These are phyloP conservation scores for Erodium trifolium DNA, from an alignment of 441 rosid species.

Conservation along the genomic window DNA sequence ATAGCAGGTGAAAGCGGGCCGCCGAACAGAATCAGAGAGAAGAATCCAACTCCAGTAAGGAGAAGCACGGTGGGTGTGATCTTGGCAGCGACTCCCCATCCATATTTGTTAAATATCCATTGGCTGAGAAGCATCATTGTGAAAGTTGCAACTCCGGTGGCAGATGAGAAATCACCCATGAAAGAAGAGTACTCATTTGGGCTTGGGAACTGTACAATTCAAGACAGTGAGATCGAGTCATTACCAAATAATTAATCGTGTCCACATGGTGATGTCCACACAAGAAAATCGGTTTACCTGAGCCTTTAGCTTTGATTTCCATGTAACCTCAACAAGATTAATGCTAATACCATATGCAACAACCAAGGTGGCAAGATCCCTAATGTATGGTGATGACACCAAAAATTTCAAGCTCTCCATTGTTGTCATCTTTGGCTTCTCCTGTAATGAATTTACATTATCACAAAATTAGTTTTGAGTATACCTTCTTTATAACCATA, in stretches of 20 bases:
- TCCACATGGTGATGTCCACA: background rate
- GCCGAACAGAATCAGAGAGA: conserved; percentile 70
- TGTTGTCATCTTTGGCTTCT: conserved; percentile 83
- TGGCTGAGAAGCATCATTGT: conserved; percentile 94
- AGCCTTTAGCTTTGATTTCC: conserved; percentile 98
- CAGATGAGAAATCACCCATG: conserved; percentile 97
- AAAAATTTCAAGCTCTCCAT: conserved; percentile 96
- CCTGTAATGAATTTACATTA: too few relatives aligned
- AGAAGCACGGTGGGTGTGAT: conserved; percentile 90
- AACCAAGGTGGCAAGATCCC: conserved; percentile 94
- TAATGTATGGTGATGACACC: conserved; percentile 75
- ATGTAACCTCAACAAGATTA: conserved; percentile 92
- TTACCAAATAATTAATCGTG: too few relatives aligned
- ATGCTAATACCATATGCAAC: conserved; percentile 97
- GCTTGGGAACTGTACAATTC: conserved; percentile 58
- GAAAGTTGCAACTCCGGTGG: conserved; percentile 88
- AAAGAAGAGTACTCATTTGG: conserved; percentile 94
- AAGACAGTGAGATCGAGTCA: conserved; percentile 11
- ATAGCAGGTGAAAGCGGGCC: conserved; percentile 65
- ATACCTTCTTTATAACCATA: too few relatives aligned
- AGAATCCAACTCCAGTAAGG: conserved; percentile 82
- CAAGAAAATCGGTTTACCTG: conserved; percentile 45
- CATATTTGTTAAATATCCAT: conserved; percentile 68
- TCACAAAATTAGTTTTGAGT: too few relatives aligned
- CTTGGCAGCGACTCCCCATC: conserved; percentile 95